Conservation (phyloP, 1,139 yeast genomes). For the Taphrina wiesneri region DNA sequence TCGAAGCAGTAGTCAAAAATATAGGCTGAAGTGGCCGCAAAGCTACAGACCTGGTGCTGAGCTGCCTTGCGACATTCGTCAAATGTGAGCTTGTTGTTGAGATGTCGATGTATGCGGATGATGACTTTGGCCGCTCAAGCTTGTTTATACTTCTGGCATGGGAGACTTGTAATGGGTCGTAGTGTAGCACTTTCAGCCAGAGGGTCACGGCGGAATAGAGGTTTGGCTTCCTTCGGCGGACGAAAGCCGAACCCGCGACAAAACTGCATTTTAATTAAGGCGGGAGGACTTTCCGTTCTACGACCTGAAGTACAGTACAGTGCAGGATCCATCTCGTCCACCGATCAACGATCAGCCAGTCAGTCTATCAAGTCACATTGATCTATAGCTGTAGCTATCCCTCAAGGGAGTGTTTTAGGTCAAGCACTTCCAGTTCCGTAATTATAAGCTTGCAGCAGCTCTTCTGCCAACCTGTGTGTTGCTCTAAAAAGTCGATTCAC, state of each 20-base stretch:
- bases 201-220: neutral
- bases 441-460: no score
- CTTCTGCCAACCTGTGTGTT: no score
- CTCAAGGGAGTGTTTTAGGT: no score
- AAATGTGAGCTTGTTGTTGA: neutral
- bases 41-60: neutral
- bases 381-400: no score
- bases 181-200: neutral
- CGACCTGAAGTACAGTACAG: neutral
- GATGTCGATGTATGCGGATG: neutral
- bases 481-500: no score
- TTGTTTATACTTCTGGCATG: neutral
- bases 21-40: neutral
- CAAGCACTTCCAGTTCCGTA: no score
- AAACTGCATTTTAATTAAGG: neutral
- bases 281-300: neutral
- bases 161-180: neutral
- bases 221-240: neutral
- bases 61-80: neutral
- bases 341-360: no score
- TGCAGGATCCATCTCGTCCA: no score
- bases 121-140: neutral
- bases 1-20: neutral
- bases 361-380: neutral
- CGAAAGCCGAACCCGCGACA: neutral